Percentiles rank a stretch among this genome's conserved stretches.
Conservation (phyloP, 495 filamentous ascomycete genomes). For the Tuber umbilicatum region DNA sequence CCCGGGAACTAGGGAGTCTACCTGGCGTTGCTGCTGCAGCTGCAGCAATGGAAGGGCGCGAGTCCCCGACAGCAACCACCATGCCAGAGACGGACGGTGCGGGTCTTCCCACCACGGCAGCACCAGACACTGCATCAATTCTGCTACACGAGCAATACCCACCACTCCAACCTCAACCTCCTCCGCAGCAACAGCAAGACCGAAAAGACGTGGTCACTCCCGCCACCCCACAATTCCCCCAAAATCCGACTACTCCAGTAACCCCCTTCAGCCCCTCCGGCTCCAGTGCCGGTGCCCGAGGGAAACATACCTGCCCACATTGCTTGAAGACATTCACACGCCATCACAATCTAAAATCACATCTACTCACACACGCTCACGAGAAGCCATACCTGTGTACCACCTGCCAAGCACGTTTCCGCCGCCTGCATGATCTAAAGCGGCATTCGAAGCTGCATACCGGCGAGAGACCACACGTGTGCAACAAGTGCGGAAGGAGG, state of each 20-base stretch:
- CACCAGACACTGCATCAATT: conserved; percentile 27
- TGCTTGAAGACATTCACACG: conserved; percentile 94
- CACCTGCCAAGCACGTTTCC: conserved; percentile 81
- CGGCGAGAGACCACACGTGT: conserved; percentile 89
- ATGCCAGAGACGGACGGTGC: conserved; percentile 16
- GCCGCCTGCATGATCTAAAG: conserved; percentile 90
- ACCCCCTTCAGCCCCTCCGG: conserved; percentile 36
- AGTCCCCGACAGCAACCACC: not conserved
- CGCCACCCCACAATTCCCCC: conserved; percentile 30
- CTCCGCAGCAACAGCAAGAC: conserved; percentile 16
- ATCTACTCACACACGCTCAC: conserved; percentile 95
- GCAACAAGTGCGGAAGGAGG: conserved; percentile 82
- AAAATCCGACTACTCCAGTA: conserved; percentile 37
- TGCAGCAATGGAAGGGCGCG: conserved; percentile 34
- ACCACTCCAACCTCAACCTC: conserved; percentile 32
- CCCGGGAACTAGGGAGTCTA: conserved; percentile 25
- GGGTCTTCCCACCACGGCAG: conserved; percentile 22
- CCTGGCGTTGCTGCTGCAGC: conserved; percentile 39
- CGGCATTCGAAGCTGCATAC: conserved; percentile 94
- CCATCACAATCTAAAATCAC: conserved; percentile 98
- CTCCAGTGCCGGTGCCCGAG: conserved; percentile 31
- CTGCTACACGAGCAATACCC: conserved; percentile 25
- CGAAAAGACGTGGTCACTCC: conserved; percentile 15
- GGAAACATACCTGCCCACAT: conserved; percentile 89
- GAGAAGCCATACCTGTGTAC: conserved; percentile 94